phyloP scores from a whole-genome alignment of 177 flowering plant species.

The Vitis hybrid region DNA sequence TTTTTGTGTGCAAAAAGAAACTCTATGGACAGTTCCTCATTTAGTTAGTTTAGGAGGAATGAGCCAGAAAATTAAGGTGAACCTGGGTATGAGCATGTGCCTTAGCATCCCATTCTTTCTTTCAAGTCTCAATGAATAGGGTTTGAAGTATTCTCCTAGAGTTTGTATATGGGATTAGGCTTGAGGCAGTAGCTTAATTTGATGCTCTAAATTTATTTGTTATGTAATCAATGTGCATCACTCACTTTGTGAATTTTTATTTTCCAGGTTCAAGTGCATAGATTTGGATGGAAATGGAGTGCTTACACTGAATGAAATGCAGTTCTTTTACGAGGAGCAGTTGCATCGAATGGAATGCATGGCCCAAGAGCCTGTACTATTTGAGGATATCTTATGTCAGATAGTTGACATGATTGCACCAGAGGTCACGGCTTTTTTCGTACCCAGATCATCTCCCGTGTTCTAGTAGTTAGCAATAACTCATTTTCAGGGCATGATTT shows the following conservation, averaged over 20 bases:
- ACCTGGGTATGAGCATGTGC: no score
- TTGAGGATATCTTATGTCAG: conserved; percentile 95
- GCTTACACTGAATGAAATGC: conserved; percentile 89
- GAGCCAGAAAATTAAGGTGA: no score
- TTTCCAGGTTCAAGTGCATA: conserved; percentile 89
- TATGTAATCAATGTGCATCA: background rate
- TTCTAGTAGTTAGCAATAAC: background rate
- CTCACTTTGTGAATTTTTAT: background rate
- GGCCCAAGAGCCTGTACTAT: conserved; percentile 96
- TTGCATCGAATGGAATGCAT: conserved; percentile 99
- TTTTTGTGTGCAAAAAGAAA: no score
- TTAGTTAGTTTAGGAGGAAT: no score
- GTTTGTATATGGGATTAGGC: no score
- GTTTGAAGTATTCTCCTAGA: no score
- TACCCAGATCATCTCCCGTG: background rate
- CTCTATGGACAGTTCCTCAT: no score
- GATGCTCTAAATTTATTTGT: background rate
- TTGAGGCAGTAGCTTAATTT: background rate
- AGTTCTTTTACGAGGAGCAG: conserved; percentile 97
- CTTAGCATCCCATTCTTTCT: no score
- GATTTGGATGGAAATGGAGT: conserved; percentile 95
- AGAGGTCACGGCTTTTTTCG: conserved; percentile 46
- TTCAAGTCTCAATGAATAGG: no score
- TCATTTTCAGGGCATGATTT: no score
- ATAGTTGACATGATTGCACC: conserved; percentile 96